These are phyloP conservation scores for Phenoliferia sp. DNA, from an alignment of 1,284 basidiomycete species.

Conservation along the genomic window DNA sequence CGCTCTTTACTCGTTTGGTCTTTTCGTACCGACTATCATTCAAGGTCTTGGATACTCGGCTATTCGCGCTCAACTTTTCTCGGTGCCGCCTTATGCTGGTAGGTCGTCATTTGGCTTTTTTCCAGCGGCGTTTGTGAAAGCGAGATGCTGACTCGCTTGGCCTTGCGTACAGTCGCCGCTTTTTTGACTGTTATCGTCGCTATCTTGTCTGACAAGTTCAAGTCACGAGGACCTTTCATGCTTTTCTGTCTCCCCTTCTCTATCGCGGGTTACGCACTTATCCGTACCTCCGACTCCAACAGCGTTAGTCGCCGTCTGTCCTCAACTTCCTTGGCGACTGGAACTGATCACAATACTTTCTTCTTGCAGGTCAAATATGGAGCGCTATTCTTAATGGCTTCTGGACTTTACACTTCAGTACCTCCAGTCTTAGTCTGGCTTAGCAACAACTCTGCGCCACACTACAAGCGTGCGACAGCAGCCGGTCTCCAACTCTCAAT, in stretches of 20 bases:
- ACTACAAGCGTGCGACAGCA: not conserved
- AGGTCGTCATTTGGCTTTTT: not conserved
- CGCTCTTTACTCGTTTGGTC: not conserved
- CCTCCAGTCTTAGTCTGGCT: not conserved
- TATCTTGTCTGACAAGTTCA: not conserved
- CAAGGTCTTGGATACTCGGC: not conserved
- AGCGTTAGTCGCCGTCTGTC: not conserved
- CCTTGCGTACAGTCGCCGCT: not conserved
- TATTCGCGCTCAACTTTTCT: not conserved
- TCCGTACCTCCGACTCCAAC: not conserved
- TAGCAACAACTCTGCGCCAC: not conserved
- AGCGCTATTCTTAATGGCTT: not conserved
- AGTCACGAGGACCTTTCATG: not conserved
- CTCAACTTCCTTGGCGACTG: not conserved
- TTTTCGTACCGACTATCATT: not conserved
- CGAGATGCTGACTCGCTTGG: no score
- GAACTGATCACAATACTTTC: not conserved
- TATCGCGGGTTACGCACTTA: not conserved
- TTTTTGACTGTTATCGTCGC: not conserved
- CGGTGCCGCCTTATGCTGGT: not conserved
- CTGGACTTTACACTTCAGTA: not conserved
- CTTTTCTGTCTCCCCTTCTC: not conserved
- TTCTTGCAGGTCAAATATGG: not conserved
- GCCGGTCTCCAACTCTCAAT: not conserved
- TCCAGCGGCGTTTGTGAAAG: no score